A percentile compares a stretch with the other conserved stretches of the same genome.
These are phyloP conservation scores for Zygotorulaspora florentina DNA, from an alignment of 805 yeast species.

Conservation along the genomic window DNA sequence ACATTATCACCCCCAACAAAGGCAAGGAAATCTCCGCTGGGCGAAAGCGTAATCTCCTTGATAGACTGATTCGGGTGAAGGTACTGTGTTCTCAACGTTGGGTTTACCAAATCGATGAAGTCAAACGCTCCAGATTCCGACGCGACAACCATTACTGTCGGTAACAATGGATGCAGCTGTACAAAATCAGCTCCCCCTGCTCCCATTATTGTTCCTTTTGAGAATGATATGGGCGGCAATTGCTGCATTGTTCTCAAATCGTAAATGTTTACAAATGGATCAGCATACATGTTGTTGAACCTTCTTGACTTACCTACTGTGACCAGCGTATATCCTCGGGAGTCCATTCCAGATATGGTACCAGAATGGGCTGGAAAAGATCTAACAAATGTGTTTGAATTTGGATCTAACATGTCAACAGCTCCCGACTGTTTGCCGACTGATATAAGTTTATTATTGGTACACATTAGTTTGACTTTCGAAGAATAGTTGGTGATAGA, in stretches of 20 bases:
- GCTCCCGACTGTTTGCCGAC: conserved; percentile 58
- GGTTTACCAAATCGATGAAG: conserved; percentile 77
- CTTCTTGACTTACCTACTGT: conserved; percentile 79
- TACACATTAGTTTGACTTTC: conserved; percentile 45
- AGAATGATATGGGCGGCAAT: conserved; percentile 77
- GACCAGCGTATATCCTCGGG: conserved; percentile 60
- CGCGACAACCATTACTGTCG: conserved; percentile 70
- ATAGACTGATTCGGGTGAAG: conserved; percentile 37
- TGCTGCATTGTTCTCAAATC: conserved; percentile 72
- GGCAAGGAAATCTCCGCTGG: conserved; percentile 71
- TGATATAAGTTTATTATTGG: conserved; percentile 50
- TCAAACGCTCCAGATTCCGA: conserved; percentile 80
- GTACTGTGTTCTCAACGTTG: conserved; percentile 42
- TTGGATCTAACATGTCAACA: conserved; percentile 61
- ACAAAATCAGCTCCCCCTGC: conserved; percentile 83
- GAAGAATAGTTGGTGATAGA: conserved; percentile 41
- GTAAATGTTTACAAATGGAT: conserved; percentile 78
- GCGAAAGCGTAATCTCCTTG: conserved; percentile 34
- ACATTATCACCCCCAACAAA: conserved; percentile 61
- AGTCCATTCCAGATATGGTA: conserved; percentile 58
- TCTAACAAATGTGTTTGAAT: conserved; percentile 43
- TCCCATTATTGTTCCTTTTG: conserved; percentile 40
- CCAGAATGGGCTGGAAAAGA: conserved; percentile 59
- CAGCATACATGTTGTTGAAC: conserved; percentile 54
- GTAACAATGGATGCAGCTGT: conserved; percentile 78